Conservation (phyloP, 208 protist species). For the Jaenimonas drosophilae region DNA sequence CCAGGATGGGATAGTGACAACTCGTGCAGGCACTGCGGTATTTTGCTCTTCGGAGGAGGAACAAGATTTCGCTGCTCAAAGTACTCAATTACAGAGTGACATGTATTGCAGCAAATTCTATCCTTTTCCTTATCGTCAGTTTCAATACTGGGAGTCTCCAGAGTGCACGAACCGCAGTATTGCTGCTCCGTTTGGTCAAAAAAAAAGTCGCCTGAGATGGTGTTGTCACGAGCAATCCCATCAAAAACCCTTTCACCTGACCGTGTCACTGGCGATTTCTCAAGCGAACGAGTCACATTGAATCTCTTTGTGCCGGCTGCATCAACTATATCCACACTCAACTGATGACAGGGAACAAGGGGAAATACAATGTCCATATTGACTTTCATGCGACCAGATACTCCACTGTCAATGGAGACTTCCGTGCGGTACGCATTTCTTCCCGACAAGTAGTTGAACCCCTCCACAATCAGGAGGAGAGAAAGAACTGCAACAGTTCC, state of each 20-base stretch:
- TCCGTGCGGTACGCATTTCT: conserved; percentile 26
- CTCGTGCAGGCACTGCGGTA: conserved; percentile 59
- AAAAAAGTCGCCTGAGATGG: neutral
- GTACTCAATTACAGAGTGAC: conserved; percentile 22
- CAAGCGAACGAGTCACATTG: conserved; percentile 25
- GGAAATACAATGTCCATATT: conserved; percentile 61
- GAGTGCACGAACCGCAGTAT: conserved; percentile 32
- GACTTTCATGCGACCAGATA: conserved; percentile 17
- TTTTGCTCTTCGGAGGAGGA: conserved; percentile 13
- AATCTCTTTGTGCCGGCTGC: conserved; percentile 22
- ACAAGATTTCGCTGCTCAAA: conserved; percentile 10
- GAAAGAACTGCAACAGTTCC: conserved; percentile 14
- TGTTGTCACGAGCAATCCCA: too few species aligned
- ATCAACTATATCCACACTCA: conserved; percentile 38
- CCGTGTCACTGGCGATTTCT: conserved; percentile 19
- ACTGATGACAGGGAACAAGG: conserved; percentile 28
- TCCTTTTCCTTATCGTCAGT: neutral
- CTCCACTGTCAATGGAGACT: conserved; percentile 24
- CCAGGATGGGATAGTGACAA: conserved; percentile 35
- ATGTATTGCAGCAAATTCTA: conserved; percentile 64
- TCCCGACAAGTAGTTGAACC: conserved; percentile 12
- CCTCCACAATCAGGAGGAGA: conserved; percentile 20
- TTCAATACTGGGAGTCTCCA: neutral
- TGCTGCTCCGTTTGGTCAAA: conserved; percentile 2
- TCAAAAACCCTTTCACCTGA: conserved; percentile 11